Conservation (phyloP, 202 grass and related monocot species). For the Schoenoplectus triqueter region DNA sequence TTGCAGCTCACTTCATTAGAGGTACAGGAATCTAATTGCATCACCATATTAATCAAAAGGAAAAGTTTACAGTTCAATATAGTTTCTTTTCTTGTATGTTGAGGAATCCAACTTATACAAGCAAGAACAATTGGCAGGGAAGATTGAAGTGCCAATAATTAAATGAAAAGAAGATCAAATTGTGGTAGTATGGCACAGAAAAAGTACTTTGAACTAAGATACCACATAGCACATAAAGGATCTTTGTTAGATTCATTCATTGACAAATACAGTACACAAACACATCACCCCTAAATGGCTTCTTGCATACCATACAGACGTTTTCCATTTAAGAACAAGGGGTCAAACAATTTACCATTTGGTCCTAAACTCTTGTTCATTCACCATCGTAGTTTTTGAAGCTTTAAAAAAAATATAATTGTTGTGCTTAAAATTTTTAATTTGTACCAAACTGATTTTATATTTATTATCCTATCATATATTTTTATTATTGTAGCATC, state of each 20-base stretch:
- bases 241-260: constrained; percentile 33
- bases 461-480: neutral
- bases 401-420: neutral
- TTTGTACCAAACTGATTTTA: neutral
- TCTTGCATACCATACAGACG: neutral
- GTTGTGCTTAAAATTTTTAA: neutral
- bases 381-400: neutral
- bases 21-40: neutral
- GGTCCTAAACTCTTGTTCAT: neutral
- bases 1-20: neutral
- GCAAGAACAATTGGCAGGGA: constrained; percentile 6
- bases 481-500: neutral
- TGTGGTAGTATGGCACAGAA: neutral
- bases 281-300: constrained; percentile 7
- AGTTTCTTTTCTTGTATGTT: constrained; percentile 8
- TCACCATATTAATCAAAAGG: neutral
- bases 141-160: constrained; percentile 14
- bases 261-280: neutral
- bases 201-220: constrained; percentile 27
- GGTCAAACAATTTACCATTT: neutral
- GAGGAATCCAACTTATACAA: constrained; percentile 33
- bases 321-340: neutral
- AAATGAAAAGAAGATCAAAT: neutral
- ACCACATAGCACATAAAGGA: constrained; percentile 24
- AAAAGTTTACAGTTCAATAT: neutral